Evolutionary conservation across 192 early-diverging fungal species (phyloP), one percentile per base, ranked within the genome.

Genomic region (Gamsiella multidivaricata): DNA sequence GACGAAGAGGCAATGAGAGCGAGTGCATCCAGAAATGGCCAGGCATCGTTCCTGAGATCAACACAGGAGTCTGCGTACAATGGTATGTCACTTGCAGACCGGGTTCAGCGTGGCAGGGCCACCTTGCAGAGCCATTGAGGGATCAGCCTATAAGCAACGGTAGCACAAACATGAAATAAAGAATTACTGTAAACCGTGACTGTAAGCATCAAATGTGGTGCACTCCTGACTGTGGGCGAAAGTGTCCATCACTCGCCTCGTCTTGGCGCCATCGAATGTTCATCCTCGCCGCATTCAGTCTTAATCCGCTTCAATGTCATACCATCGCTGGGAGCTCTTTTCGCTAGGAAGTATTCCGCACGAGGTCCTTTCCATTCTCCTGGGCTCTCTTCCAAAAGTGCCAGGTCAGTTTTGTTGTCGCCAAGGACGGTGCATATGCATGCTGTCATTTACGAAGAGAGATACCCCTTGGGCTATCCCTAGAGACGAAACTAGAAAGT

Each of bases 341-440:
- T 58, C 74, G 9, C 37, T 63, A 8, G 74, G 74, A 22, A 42
- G 46, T 37, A 78, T 78, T 20, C 74, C 74, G 28, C 64, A 69
- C 49, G 65, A 78, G 32, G 74, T 78, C 20, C 61, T 78, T 17
- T 56, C 74, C 36, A 78, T 69, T 18, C 55, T 78, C 15, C 26
- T 78, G 29, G 74, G 74, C 15, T 78, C 74, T 29, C 23, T 78
- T 11, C 74, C 74, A 6, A 78, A 68, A 69, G 66, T 78, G 15
- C 74, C 74, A 64, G 74, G 74, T 78, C 42, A 41, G 61, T 4
- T 25, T 42, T 63, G 32, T n/a, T 9, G 20, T 15, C 34, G 33
- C 5, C 33, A 56, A 4, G 20, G 54, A 11, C 9, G 54, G n/a
- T 20, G 25, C 28, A 37, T 23, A n/a, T 25, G 43, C 42, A 61